phyloP scores from a whole-genome alignment of 768 basidiomycete species.

The Rubroboletus satanas region DNA sequence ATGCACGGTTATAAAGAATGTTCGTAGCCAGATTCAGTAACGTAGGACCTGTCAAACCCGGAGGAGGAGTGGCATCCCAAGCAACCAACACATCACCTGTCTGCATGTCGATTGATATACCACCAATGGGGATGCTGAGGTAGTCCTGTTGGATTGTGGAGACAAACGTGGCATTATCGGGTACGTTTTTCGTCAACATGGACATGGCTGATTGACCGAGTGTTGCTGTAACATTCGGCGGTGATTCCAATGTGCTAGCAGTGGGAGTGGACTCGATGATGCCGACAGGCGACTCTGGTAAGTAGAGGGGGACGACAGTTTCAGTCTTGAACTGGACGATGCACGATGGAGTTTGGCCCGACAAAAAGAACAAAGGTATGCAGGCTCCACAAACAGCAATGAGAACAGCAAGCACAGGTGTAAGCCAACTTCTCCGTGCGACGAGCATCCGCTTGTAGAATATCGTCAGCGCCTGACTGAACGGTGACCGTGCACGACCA shows the following conservation, averaged over 20 bases:
- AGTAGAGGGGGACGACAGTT: slow-evolving; percentile 47
- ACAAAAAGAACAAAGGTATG: slow-evolving; percentile 65
- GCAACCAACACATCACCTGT: slow-evolving; percentile 56
- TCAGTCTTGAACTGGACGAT: slow-evolving; percentile 35
- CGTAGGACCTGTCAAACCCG: slow-evolving; percentile 53
- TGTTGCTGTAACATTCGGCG: slow-evolving; percentile 46
- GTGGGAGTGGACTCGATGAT: slow-evolving; percentile 29
- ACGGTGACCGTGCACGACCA: slow-evolving; percentile 52
- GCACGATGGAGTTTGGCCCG: slow-evolving; percentile 50
- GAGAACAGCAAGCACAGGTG: slow-evolving; percentile 50
- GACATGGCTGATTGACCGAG: slow-evolving; percentile 41
- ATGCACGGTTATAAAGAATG: slow-evolving; percentile 57
- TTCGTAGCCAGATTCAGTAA: slow-evolving; percentile 70
- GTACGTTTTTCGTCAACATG: slow-evolving; percentile 40
- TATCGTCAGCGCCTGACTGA: slow-evolving; percentile 67
- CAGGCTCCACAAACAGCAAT: slow-evolving; percentile 61
- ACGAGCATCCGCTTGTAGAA: slow-evolving; percentile 68
- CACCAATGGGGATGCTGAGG: slow-evolving; percentile 58
- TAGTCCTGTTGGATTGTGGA: slow-evolving; percentile 48
- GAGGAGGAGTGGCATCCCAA: slow-evolving; percentile 63
- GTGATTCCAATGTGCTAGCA: slow-evolving; percentile 46
- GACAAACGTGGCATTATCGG: slow-evolving; percentile 59
- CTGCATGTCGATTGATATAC: slow-evolving; percentile 56
- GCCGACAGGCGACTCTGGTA: slow-evolving; percentile 45
- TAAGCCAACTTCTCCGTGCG: slow-evolving; percentile 64